Conservation (phyloP, 805 yeast genomes). For the Brettanomyces naardenensis region DNA sequence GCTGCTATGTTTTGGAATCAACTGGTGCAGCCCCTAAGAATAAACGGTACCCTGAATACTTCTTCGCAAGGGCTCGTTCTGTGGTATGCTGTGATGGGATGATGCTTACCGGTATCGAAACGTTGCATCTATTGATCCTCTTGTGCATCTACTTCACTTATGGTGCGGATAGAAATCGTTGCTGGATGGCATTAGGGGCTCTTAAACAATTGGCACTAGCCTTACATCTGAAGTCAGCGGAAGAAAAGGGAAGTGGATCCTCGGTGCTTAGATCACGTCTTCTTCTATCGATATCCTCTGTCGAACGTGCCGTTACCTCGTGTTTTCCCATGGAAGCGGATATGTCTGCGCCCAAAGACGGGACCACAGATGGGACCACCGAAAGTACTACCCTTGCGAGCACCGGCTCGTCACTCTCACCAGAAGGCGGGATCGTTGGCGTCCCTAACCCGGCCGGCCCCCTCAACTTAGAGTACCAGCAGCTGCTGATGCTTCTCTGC, state of each 20-base stretch:
- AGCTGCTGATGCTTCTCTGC: conserved; percentile 36
- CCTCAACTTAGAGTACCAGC: conserved; percentile 36
- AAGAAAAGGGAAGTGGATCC: too few species aligned
- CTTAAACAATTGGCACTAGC: conserved; percentile 34
- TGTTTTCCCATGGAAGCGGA: too few species aligned
- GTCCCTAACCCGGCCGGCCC: conserved; percentile 28
- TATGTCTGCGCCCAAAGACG: too few species aligned
- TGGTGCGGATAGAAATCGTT: conserved; percentile 1
- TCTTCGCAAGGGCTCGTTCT: conserved; percentile 2
- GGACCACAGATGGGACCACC: too few species aligned
- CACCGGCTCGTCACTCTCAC: too few species aligned
- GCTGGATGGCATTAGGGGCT: conserved; percentile 37
- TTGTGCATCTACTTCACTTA: conserved; percentile 1
- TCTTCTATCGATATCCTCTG: too few species aligned
- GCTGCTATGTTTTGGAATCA: conserved; percentile 1
- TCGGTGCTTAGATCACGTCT: too few species aligned
- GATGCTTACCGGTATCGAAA: not conserved
- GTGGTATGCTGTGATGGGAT: not conserved
- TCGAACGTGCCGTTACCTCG: too few species aligned
- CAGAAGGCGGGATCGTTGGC: conserved; percentile 1
- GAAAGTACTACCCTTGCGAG: too few species aligned
- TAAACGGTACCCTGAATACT: not conserved
- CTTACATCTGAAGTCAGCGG: too few species aligned
- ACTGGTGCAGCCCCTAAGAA: not conserved
- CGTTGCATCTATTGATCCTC: conserved; percentile 2